phyloP scores from a whole-genome alignment of 1,139 yeast genomes.

The Diutina ranongensis region DNA sequence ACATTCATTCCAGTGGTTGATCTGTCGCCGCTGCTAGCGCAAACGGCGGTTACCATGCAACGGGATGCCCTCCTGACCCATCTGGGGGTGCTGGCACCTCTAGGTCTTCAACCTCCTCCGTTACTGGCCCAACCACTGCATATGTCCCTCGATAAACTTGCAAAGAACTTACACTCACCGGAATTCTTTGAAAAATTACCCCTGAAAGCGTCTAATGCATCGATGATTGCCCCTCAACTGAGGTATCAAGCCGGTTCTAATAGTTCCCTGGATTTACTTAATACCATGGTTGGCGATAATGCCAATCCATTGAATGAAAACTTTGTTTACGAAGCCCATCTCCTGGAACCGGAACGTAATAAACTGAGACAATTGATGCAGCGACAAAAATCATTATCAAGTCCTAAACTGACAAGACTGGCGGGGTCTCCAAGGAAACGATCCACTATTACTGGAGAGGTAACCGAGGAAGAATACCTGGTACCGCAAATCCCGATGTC shows the following conservation, averaged over 20 bases:
- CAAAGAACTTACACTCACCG: neutral
- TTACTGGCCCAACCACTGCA: neutral
- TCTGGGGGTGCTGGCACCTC: conserved; percentile 4
- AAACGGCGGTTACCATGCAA: neutral
- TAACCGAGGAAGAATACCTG: neutral
- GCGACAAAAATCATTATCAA: neutral
- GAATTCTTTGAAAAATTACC: conserved; percentile 5
- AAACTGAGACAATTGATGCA: conserved; percentile 1
- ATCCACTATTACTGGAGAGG: neutral
- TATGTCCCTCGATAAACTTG: neutral
- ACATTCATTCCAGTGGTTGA: conserved; percentile 25
- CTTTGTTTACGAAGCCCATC: conserved; percentile 1
- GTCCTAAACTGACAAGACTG: neutral
- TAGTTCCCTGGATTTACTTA: neutral
- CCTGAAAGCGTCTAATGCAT: conserved; percentile 1
- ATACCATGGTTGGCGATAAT: conserved; percentile 1
- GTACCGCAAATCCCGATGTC: too few relatives aligned
- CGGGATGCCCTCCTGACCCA: neutral
- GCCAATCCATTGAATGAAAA: neutral
- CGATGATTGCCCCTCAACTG: too few relatives aligned
- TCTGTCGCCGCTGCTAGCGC: neutral
- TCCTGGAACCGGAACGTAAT: neutral
- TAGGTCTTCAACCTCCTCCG: neutral
- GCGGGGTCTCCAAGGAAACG: neutral
- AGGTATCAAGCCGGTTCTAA: neutral